Evolutionary conservation across 2,329 filamentous ascomycete genomes (phyloP).

Genomic region (Cladosporium oxysporum): DNA sequence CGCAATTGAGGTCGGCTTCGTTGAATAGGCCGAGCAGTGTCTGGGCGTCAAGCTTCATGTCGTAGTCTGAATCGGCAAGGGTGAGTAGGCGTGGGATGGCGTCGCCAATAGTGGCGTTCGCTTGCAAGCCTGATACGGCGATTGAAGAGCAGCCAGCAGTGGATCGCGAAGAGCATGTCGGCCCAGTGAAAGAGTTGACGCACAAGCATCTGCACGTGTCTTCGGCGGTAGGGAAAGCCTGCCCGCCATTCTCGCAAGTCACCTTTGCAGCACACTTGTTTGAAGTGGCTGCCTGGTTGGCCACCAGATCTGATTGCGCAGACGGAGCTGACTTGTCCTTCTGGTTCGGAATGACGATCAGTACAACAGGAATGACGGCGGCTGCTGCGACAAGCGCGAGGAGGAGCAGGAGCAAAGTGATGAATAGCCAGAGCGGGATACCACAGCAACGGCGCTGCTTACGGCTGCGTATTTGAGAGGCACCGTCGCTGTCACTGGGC

Average conservation of each 20-base stretch:
- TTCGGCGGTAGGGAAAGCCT: constrained; percentile 64
- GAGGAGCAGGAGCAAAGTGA: constrained; percentile 65
- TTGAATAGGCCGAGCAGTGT: constrained; percentile 77
- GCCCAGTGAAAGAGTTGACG: constrained; percentile 79
- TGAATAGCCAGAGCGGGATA: constrained; percentile 75
- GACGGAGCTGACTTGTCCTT: constrained; percentile 33
- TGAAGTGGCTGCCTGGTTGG: constrained; percentile 37
- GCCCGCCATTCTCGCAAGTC: constrained; percentile 77
- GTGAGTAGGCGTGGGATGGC: constrained; percentile 74
- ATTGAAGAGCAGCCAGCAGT: constrained; percentile 60
- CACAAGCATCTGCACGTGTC: constrained; percentile 80
- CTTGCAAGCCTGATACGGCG: constrained; percentile 44
- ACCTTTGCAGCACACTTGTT: constrained; percentile 62
- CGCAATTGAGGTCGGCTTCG: constrained; percentile 73
- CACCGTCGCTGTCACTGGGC: constrained; percentile 34
- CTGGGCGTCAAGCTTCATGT: constrained; percentile 70
- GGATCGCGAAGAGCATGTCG: constrained; percentile 53
- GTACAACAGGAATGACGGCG: constrained; percentile 72
- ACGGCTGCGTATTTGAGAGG: background rate
- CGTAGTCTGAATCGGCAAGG: constrained; percentile 67
- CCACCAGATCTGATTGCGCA: constrained; percentile 23
- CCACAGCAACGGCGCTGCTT: constrained; percentile 73
- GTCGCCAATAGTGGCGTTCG: constrained; percentile 77
- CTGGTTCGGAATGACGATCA: constrained; percentile 60
- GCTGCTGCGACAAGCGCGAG: constrained; percentile 77